phyloP scores from a whole-genome alignment of 768 basidiomycete genomes.

The Serendipita indica region DNA sequence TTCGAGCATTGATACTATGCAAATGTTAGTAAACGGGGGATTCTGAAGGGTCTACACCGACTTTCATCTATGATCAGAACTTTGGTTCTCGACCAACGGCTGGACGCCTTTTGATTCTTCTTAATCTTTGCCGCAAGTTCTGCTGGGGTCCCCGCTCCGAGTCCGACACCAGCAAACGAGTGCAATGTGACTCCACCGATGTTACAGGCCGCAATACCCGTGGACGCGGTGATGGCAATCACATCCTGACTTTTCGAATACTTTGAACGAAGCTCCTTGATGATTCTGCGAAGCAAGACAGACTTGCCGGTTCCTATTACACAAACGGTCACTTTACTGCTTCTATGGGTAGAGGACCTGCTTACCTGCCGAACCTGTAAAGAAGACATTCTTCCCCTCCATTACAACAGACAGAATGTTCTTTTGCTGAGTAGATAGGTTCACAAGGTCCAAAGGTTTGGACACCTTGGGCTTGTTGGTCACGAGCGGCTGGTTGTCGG shows the following conservation, averaged over 20 bases:
- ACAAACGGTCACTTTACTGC: not conserved
- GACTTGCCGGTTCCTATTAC: conserved; percentile 86
- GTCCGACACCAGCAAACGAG: conserved; percentile 87
- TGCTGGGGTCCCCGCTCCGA: conserved; percentile 53
- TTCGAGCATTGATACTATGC: conserved; percentile 90
- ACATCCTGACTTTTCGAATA: conserved; percentile 43
- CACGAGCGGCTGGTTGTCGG: not conserved
- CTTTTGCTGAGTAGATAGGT: not conserved
- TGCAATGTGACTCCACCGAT: conserved; percentile 93
- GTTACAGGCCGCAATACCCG: conserved; percentile 94
- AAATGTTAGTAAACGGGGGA: not conserved
- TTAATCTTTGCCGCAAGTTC: conserved; percentile 48
- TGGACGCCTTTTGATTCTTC: conserved; percentile 70
- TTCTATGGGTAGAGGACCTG: conserved; percentile 7
- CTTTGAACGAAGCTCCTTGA: conserved; percentile 49
- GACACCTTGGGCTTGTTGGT: not conserved
- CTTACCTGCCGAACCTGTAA: conserved; percentile 93
- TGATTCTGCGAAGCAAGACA: conserved; percentile 84
- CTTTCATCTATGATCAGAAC: conserved; percentile 42
- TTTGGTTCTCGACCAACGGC: conserved; percentile 71
- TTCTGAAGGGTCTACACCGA: conserved; percentile 16
- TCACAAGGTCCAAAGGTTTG: not conserved
- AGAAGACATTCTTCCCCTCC: conserved; percentile 67
- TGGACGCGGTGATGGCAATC: conserved; percentile 88
- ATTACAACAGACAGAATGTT: conserved; percentile 32